Evolutionary conservation across 495 filamentous ascomycete genomes (phyloP).

Genomic region (Aspergillus affinis): DNA sequence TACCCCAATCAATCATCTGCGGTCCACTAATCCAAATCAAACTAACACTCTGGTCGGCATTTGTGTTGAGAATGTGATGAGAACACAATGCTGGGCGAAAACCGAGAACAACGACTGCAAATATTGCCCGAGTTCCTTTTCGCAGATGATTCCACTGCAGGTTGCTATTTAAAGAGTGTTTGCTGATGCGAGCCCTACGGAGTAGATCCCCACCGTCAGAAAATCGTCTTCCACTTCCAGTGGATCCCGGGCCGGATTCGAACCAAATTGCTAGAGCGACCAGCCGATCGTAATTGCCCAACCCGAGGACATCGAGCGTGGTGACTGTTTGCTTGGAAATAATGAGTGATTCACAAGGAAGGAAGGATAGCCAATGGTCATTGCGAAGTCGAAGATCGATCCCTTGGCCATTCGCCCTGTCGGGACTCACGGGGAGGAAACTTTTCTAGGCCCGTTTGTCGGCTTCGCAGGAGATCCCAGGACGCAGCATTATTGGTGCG

Average conservation of each 20-base stretch:
- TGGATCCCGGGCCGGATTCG: background rate
- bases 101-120: background rate
- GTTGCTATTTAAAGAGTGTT: background rate
- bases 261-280: background rate
- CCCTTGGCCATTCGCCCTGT: background rate
- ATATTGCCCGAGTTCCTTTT: background rate
- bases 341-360: background rate
- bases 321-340: background rate
- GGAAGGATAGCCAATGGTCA: background rate
- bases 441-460: background rate
- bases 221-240: background rate
- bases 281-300: background rate
- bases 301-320: background rate
- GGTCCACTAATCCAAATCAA: background rate
- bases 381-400: background rate
- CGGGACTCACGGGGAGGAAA: background rate
- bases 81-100: background rate
- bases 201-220: too few relatives aligned
- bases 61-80: background rate
- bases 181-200: background rate
- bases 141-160: background rate
- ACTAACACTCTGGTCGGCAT: background rate
- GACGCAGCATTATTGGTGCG: slow-evolving; percentile 15
- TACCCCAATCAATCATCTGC: too few relatives aligned
- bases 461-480: slow-evolving; percentile 5